Conservation (phyloP, 2,329 filamentous ascomycete genomes). For the Diaporthe humulicola region DNA sequence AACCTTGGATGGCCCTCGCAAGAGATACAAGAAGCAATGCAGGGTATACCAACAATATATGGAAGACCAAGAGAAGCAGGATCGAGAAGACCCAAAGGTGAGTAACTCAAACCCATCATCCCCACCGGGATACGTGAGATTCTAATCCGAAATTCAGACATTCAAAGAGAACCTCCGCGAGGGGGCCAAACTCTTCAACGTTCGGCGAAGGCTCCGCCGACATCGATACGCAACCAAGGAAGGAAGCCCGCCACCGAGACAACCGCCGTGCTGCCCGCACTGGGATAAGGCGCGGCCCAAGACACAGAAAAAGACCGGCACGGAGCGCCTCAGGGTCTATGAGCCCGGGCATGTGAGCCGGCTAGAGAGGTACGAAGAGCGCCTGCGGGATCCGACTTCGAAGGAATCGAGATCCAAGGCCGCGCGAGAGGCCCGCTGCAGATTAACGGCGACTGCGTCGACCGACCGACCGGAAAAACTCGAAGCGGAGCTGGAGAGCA, state of each 20-base stretch:
- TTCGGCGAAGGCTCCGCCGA: not conserved
- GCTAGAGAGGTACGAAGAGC: not conserved
- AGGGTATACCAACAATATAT: conserved; percentile 3
- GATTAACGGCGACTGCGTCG: not conserved
- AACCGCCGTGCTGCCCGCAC: not conserved
- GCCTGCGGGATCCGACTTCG: not conserved
- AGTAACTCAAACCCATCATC: not conserved
- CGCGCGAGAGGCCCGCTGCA: not conserved
- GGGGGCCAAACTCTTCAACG: not conserved
- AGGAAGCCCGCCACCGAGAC: not conserved
- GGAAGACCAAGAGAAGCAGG: not conserved
- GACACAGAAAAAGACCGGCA: not conserved
- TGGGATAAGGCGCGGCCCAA: not conserved
- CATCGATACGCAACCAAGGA: not conserved
- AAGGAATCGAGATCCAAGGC: not conserved
- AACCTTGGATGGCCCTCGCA: not conserved
- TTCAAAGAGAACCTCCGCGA: not conserved
- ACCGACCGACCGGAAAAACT: too few species aligned
- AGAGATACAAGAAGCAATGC: not conserved
- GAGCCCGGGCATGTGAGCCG: not conserved
- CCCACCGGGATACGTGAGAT: not conserved
- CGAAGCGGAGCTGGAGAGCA: not conserved
- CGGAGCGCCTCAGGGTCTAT: not conserved
- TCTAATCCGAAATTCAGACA: not conserved
- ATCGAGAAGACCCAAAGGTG: not conserved